Base-by-base conservation (phyloP, 331 rosid genomes). In the Quercus phellos region DNA sequence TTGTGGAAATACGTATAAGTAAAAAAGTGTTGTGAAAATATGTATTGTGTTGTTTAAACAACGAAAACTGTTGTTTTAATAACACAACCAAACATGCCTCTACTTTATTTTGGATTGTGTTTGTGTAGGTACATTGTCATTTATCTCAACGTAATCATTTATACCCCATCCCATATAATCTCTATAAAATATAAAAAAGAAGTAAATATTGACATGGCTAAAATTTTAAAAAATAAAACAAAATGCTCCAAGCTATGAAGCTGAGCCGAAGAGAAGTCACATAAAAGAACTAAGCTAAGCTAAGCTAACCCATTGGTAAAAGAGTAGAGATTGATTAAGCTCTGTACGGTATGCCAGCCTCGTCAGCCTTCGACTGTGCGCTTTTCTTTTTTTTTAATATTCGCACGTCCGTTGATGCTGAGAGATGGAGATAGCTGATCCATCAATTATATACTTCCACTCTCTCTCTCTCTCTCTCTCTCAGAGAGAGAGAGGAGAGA, bases 381-480 rank as follows among this genome's bases (percentile, higher is more conserved):
- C 71, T 12, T 46, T 34, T 46, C 0, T 38, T 1, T 0, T 1
- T 8, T 38, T 38, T 38, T 34, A 3, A 18, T 66, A 66, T 66
- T 66, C 51, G 51, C 71, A 46, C 60, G 68, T 73, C 6, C 24
- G 1, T 63, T 70, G 81, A 85, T 38, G 56, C 21, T 18, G 81
- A 38, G n/a, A 74, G 84, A 82, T 17, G 55, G 58, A 54, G 79
- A 77, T 55, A 73, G 74, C 80, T 82, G 22, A 82, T 73, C 46
- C 12, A 2, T 38, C 74, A 3, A 32, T 63, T 63, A 69, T 32
- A 32, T 66, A 66, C 35, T 70, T 77, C 83, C 85, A 76, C 71
- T 60, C 70, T 11, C 61, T 34, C 46, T 38, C 34, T 30, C 34
- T 30, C 34, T 29, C 35, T 6, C 43, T 35, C 8, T 32, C 35